Percentiles rank a stretch among this genome's conserved stretches.
phyloP scores from a whole-genome alignment of 2,329 filamentous ascomycete species.

The Nemania serpens region DNA sequence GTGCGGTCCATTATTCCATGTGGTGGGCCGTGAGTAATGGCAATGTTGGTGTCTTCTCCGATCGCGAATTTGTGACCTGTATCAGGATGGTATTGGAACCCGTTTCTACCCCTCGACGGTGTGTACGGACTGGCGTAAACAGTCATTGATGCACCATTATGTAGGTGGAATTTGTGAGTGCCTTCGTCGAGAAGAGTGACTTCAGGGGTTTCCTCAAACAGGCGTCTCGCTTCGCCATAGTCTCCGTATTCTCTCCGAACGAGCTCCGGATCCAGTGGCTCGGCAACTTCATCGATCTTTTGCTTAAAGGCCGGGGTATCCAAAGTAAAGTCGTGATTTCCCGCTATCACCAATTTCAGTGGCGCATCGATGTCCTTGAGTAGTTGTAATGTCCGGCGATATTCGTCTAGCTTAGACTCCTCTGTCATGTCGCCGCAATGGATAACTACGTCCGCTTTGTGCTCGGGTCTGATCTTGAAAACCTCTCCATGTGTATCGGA shows the following conservation, averaged over 20 bases:
- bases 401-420: conserved; percentile 49
- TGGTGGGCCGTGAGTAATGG: conserved; percentile 59
- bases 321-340: conserved; percentile 57
- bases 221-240: conserved; percentile 43
- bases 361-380: conserved; percentile 48
- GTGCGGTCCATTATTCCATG: conserved; percentile 55
- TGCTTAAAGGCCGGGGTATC: conserved; percentile 43
- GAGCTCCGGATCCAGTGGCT: conserved; percentile 25
- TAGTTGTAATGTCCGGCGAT: conserved; percentile 43
- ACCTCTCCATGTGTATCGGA: conserved; percentile 57
- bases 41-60: conserved; percentile 48
- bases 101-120: conserved; percentile 40
- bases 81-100: conserved; percentile 10
- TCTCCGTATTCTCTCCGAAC: conserved; percentile 45
- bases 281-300: conserved; percentile 36
- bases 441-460: conserved; percentile 53
- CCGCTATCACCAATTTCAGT: conserved; percentile 55
- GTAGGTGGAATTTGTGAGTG: conserved; percentile 50
- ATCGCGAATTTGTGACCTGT: conserved; percentile 45
- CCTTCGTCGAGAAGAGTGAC: conserved; percentile 58
- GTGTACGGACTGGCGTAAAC: conserved; percentile 62
- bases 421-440: conserved; percentile 57
- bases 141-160: conserved; percentile 54
- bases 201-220: conserved; percentile 48
- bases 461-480: conserved; percentile 55